These are phyloP conservation scores for Aspergillus vadensis DNA, from an alignment of 2,329 filamentous ascomycete species.

Conservation along the genomic window DNA sequence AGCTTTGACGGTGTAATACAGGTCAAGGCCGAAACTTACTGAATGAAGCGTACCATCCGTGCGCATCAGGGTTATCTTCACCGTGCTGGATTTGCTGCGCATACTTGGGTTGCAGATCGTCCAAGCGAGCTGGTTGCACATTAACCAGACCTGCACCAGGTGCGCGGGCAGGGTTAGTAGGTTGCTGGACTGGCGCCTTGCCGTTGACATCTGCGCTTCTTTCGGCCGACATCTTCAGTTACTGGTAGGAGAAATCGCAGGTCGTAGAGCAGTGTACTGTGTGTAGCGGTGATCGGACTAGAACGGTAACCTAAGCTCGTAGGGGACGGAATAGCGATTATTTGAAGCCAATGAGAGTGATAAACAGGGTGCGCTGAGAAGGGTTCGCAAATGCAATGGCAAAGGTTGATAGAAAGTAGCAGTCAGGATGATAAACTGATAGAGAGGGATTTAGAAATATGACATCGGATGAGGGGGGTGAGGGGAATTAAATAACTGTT, in stretches of 20 bases:
- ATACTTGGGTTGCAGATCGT: slow-evolving; percentile 84
- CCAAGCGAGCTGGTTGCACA: slow-evolving; percentile 77
- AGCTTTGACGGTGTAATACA: too few species aligned
- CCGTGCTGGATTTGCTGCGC: slow-evolving; percentile 63
- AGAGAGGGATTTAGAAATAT: not conserved
- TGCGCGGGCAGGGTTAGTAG: slow-evolving; percentile 46
- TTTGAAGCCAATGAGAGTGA: too few species aligned
- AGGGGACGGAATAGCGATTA: not conserved
- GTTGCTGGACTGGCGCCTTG: slow-evolving; percentile 35
- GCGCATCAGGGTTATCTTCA: slow-evolving; percentile 66
- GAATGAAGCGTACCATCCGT: slow-evolving; percentile 90
- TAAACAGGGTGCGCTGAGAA: too few species aligned
- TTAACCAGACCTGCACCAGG: slow-evolving; percentile 56
- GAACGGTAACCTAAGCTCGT: not conserved
- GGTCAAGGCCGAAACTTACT: slow-evolving; percentile 55
- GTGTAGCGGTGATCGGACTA: not conserved
- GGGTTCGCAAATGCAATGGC: too few species aligned
- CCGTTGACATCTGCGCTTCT: slow-evolving; percentile 30
- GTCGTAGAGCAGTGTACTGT: not conserved
- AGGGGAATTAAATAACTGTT: slow-evolving; percentile 11
- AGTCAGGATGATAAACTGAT: not conserved
- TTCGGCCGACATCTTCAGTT: slow-evolving; percentile 30
- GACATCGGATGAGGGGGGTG: slow-evolving; percentile 3
- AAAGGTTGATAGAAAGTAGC: not conserved
- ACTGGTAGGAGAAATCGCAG: not conserved